phyloP scores from a whole-genome alignment of 2,329 filamentous ascomycete species.

The Hymenoscyphus occultus region DNA sequence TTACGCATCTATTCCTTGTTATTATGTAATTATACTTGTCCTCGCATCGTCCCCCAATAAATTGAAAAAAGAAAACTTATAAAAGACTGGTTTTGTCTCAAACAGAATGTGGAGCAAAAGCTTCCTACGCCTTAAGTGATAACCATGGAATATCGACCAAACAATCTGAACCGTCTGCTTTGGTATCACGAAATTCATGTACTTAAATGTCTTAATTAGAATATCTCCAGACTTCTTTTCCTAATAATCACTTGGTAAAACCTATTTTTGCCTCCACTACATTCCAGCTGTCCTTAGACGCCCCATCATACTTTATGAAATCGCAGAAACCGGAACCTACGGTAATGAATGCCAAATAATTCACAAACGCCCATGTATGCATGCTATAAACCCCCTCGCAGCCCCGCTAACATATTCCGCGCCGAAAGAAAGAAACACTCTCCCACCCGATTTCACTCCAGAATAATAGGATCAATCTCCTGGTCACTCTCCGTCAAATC shows the following conservation, averaged over 20 bases:
- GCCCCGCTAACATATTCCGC: neutral
- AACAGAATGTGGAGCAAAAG: too few species aligned
- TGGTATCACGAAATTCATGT: too few species aligned
- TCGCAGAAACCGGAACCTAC: neutral
- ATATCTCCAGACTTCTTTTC: too few species aligned
- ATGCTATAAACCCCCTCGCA: neutral
- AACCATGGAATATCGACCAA: too few species aligned
- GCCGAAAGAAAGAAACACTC: neutral
- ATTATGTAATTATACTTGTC: too few species aligned
- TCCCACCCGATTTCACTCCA: neutral
- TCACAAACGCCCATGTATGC: neutral
- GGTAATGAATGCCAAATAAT: neutral
- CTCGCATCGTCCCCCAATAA: too few species aligned
- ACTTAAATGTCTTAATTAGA: too few species aligned
- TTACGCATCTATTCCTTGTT: too few species aligned
- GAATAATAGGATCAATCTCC: neutral
- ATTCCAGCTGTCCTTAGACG: neutral
- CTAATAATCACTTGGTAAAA: neutral
- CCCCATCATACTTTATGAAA: neutral
- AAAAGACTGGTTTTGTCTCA: too few species aligned
- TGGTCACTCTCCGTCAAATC: conserved; percentile 20
- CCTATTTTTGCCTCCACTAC: neutral
- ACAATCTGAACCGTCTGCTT: too few species aligned
- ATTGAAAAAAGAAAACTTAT: too few species aligned
- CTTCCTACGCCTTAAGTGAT: too few species aligned